Base-by-base conservation (phyloP, 345 rosid genomes). In the rapeseed (Brassica napus) region DNA sequence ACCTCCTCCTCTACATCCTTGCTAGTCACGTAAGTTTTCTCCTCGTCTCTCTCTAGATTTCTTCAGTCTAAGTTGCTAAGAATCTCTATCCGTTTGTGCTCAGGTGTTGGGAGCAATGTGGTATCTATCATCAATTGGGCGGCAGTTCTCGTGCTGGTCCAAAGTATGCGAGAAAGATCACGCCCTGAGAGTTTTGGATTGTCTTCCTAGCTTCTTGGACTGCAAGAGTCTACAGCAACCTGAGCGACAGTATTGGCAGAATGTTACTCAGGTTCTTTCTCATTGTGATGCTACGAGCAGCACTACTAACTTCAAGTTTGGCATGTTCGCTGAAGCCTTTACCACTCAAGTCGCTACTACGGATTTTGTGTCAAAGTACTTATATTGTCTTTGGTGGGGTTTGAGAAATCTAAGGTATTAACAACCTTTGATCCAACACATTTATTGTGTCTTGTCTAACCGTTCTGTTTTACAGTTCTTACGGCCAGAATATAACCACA, bases 361-460 rank as follows among this genome's bases (percentile, higher is more conserved):
- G 9, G 73, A 77, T 62, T 84, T 92, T 16, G 68, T 85, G 30
- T 81, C 82, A 34, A 92, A 92, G 79, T 89, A 89, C 74, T 73
- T 93, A 57, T 93, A 90, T 58, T 91, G 97, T 54, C 95, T 93
- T 39, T 91, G 98, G 97, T 93, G 97, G 98, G 98, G 98, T 71
- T 79, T 94, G 35, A 86, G 89, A 85, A 94, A 86, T 84, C 71
- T 90, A 65, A 91, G 97, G 98, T 91, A 81, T 67, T 67, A 62
- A 5, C 3, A 66, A 0, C 57, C 71, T 69, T 74, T 69, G 26
- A 42, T 37, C 44, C 42, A 57, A 70, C 31, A 18, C 26, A 2
- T 1, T 10, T 60, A 4, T 37, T 1, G 4, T 78, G 34, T n/a
- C 16, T 55, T 49, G 1, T 47, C n/a, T 69, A 23, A 16, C 2